Conservation (phyloP, 352 stramenopile genomes). For the Lagenidium giganteum region DNA sequence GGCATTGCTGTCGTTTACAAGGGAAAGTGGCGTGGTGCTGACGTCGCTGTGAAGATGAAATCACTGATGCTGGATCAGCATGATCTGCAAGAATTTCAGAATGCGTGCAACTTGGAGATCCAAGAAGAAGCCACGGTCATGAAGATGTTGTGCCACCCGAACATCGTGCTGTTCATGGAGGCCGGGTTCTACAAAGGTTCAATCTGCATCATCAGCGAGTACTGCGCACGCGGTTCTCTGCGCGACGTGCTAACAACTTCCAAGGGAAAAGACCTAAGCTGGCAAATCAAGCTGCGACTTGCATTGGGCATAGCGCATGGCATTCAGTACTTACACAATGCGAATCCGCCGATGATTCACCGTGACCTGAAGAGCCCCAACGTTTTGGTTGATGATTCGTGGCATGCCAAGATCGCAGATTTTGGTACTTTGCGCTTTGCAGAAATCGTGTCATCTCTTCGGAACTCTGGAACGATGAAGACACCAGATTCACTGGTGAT, state of each 20-base stretch:
- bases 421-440: conserved; percentile 76
- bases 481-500: conserved; percentile 38
- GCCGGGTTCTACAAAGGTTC: conserved; percentile 64
- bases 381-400: conserved; percentile 78
- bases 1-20: conserved; percentile 88
- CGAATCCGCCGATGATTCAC: conserved; percentile 81
- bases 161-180: conserved; percentile 81
- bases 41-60: conserved; percentile 93
- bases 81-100: conserved; percentile 46
- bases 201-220: conserved; percentile 93
- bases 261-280: conserved; percentile 52
- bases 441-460: conserved; percentile 60
- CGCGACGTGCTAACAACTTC: conserved; percentile 86
- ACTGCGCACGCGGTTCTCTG: conserved; percentile 89
- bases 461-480: conserved; percentile 31
- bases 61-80: conserved; percentile 48
- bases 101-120: conserved; percentile 70
- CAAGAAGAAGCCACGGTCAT: conserved; percentile 69
- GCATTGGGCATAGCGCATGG: conserved; percentile 64
- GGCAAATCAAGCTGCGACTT: conserved; percentile 59
- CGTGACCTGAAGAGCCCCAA: conserved; percentile 84
- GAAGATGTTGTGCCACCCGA: conserved; percentile 60
- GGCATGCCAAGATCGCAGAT: conserved; percentile 83
- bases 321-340: conserved; percentile 84
- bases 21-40: conserved; percentile 91